phyloP scores from a whole-genome alignment of 306 rosid genomes.

The Pyrus communis region DNA sequence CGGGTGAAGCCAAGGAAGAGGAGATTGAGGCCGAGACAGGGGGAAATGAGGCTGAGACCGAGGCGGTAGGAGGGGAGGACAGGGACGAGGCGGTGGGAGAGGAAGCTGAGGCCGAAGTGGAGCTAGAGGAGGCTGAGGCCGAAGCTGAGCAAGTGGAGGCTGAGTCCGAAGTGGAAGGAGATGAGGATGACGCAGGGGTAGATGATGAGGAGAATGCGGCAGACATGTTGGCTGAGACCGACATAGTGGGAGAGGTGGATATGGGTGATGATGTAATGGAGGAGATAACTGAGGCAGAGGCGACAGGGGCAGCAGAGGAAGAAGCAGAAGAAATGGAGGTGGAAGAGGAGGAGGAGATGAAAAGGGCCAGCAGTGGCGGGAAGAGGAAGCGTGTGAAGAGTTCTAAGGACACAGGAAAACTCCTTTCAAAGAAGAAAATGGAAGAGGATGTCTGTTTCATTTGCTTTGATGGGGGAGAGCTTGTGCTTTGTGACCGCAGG shows the following conservation, averaged over 20 bases:
- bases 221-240: conserved; percentile 2
- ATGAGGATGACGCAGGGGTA: background rate
- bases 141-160: background rate
- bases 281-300: conserved; percentile 24
- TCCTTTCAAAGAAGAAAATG: conserved; percentile 49
- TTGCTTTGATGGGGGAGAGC: conserved; percentile 98
- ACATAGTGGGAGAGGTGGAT: conserved; percentile 1
- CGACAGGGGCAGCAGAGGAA: conserved; percentile 36
- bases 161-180: background rate
- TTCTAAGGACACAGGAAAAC: conserved; percentile 41
- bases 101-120: background rate
- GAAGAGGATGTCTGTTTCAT: conserved; percentile 99
- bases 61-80: background rate
- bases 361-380: conserved; percentile 34
- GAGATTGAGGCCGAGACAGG: background rate
- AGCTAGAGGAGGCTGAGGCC: background rate
- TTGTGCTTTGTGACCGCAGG: conserved; percentile 97
- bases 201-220: background rate
- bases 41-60: background rate
- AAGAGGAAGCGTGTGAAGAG: conserved; percentile 83
- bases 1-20: background rate
- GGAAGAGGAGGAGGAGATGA: conserved; percentile 26
- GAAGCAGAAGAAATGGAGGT: conserved; percentile 37
- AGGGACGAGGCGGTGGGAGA: background rate
- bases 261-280: conserved; percentile 8